A percentile compares a stretch with the other conserved stretches of the same genome.
Evolutionary conservation across 371 early-diverging fungal genomes (phyloP).

Genomic region (Rhizopus arrhizus): DNA sequence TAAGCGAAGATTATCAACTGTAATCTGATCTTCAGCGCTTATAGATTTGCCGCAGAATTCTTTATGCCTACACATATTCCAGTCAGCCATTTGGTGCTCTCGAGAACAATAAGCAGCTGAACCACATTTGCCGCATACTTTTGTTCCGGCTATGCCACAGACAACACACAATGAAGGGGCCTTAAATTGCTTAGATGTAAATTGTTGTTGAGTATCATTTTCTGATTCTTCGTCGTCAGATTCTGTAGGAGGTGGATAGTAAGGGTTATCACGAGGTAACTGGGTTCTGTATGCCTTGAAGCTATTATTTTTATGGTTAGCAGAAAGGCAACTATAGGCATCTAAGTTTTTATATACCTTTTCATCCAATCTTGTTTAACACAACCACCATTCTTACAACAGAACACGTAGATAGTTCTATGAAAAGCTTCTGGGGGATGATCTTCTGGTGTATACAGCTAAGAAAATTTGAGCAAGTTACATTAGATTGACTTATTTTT

Average conservation of each 20-base stretch:
- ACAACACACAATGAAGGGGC: conserved; percentile 43
- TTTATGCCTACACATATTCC: conserved; percentile 80
- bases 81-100: conserved; percentile 85
- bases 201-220: conserved; percentile 23
- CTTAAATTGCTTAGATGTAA: conserved; percentile 39
- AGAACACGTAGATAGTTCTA: conserved; percentile 86
- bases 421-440: conserved; percentile 85
- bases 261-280: conserved; percentile 79
- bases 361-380: conserved; percentile 63
- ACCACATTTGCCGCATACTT: conserved; percentile 81
- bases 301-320: conserved; percentile 40
- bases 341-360: conserved; percentile 38
- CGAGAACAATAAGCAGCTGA: conserved; percentile 76
- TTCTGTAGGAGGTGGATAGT: conserved; percentile 57
- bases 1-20: conserved; percentile 26
- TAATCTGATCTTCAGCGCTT: conserved; percentile 20
- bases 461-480: background rate
- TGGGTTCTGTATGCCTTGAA: conserved; percentile 87
- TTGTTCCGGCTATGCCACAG: conserved; percentile 82
- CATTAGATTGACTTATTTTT: background rate
- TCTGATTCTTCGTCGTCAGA: conserved; percentile 44
- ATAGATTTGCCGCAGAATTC: conserved; percentile 55
- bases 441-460: conserved; percentile 95
- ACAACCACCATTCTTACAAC: conserved; percentile 87
- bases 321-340: background rate